phyloP scores from a whole-genome alignment of 306 rosid genomes.

The Vigna unguiculata region DNA sequence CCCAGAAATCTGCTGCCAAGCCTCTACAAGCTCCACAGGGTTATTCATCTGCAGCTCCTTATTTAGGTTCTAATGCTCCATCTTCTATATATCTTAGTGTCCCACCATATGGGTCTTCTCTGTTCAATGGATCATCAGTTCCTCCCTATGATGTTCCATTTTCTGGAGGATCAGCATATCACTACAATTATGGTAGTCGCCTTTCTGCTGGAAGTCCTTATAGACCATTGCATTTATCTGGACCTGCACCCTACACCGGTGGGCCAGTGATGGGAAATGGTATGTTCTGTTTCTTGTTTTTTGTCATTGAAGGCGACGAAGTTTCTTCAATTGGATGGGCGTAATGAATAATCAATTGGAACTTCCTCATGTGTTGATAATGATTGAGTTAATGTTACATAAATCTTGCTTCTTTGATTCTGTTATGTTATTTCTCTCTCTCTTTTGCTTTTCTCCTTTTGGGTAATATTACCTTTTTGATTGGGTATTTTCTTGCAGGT shows the following conservation, averaged over 20 bases:
- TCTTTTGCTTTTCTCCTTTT: conserved; percentile 27
- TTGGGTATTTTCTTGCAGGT: conserved; percentile 57
- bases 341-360: conserved; percentile 13
- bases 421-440: conserved; percentile 1
- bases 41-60: conserved; percentile 78
- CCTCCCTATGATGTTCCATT: conserved; percentile 95
- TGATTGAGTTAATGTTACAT: conserved; percentile 18
- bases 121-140: conserved; percentile 85
- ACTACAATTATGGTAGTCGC: conserved; percentile 83
- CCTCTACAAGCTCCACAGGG: conserved; percentile 82
- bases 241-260: conserved; percentile 85
- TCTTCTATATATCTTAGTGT: conserved; percentile 91
- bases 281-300: conserved; percentile 38
- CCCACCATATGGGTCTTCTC: conserved; percentile 94
- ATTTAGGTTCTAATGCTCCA: conserved; percentile 81
- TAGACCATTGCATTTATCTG: conserved; percentile 87
- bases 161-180: conserved; percentile 94
- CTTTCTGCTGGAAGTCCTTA: conserved; percentile 90
- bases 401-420: neutral
- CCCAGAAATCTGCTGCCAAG: conserved; percentile 87
- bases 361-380: conserved; percentile 12
- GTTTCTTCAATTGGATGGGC: conserved; percentile 7
- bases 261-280: conserved; percentile 92
- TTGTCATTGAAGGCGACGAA: conserved; percentile 6
- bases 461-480: conserved; percentile 4